Conservation (phyloP, 1,284 basidiomycete genomes). For the Clitocybe nebularis region DNA sequence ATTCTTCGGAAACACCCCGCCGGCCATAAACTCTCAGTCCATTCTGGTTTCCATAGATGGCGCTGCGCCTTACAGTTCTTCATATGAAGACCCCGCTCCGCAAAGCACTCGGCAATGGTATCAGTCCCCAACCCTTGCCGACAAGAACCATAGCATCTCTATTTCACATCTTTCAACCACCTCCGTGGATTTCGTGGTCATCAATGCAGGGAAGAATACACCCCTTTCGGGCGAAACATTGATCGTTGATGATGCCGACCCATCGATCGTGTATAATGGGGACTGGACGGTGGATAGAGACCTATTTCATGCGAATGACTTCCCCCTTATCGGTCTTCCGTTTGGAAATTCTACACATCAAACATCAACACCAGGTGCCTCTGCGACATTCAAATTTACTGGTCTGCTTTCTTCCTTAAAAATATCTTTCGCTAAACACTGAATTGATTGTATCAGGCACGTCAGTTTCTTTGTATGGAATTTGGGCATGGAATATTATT, state of each 20-base stretch:
- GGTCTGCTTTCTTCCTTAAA: not conserved
- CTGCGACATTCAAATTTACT: conserved; percentile 1
- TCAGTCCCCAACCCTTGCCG: conserved; percentile 2
- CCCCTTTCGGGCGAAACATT: not conserved
- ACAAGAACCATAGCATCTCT: not conserved
- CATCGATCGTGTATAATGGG: not conserved
- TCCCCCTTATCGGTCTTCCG: not conserved
- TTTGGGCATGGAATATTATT: not conserved
- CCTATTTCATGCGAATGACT: not conserved
- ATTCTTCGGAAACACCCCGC: conserved; percentile 3
- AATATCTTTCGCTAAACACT: not conserved
- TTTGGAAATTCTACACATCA: conserved; percentile 5
- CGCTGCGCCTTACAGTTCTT: not conserved
- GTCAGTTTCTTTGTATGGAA: not conserved
- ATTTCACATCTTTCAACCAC: conserved; percentile 1
- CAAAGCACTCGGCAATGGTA: conserved; percentile 3
- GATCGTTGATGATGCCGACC: conserved; percentile 3
- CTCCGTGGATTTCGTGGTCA: conserved; percentile 3
- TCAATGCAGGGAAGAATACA: not conserved
- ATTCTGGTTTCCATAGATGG: conserved; percentile 3
- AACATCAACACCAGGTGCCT: not conserved
- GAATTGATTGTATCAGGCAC: not conserved
- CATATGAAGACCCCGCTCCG: conserved; percentile 3
- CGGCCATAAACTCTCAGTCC: not conserved
- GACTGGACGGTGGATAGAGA: not conserved